Evolutionary conservation across 2,329 filamentous ascomycete genomes (phyloP).

Genomic region (Teratosphaeria gauchensis): DNA sequence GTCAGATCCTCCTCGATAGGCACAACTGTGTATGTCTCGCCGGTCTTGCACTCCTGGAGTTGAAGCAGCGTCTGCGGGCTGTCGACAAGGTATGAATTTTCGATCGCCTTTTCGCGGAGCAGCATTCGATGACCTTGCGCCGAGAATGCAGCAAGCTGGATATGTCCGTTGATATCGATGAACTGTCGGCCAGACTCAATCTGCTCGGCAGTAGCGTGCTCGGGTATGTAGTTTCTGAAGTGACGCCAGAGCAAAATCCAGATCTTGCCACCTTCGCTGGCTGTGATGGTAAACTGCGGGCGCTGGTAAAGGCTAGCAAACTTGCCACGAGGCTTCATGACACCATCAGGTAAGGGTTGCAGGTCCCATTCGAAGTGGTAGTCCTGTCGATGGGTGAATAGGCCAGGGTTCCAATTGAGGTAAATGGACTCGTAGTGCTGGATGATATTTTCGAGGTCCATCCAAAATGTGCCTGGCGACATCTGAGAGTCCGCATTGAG

Average conservation of each 20-base stretch:
- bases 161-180: constrained; percentile 56
- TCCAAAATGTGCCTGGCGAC: constrained; percentile 80
- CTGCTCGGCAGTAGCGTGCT: constrained; percentile 20
- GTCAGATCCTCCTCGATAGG: constrained; percentile 72
- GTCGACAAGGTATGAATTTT: constrained; percentile 70
- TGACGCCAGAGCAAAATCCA: constrained; percentile 86
- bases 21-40: constrained; percentile 52
- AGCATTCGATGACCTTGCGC: constrained; percentile 62
- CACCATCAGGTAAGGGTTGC: constrained; percentile 25
- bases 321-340: constrained; percentile 39
- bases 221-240: constrained; percentile 41
- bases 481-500: constrained; percentile 29
- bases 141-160: constrained; percentile 75
- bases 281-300: constrained; percentile 49
- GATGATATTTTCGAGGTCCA: constrained; percentile 73
- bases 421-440: constrained; percentile 95
- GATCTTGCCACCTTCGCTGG: constrained; percentile 49
- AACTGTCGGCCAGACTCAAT: constrained; percentile 34
- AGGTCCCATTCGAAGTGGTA: constrained; percentile 81
- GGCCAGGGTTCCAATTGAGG: constrained; percentile 86
- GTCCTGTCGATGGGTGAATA: constrained; percentile 76
- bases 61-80: constrained; percentile 83
- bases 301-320: constrained; percentile 64
- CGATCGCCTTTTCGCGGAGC: constrained; percentile 59
- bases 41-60: constrained; percentile 52